phyloP scores from a whole-genome alignment of 352 stramenopile genomes.

The Phytophthora megakarya region DNA sequence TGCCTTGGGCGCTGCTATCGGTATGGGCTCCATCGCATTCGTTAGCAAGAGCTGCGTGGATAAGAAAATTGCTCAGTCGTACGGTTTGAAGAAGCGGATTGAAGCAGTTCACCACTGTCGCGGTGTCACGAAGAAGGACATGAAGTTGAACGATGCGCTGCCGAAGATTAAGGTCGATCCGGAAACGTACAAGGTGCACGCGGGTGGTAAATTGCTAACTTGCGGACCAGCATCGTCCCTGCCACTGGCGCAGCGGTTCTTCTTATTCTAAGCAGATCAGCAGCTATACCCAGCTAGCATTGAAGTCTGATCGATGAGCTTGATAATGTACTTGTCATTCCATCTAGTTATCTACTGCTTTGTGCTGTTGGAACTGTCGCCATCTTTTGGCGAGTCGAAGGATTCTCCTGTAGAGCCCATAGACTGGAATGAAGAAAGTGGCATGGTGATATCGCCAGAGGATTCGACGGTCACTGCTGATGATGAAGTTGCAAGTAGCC shows the following conservation, averaged over 20 bases:
- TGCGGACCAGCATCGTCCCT: conserved; percentile 86
- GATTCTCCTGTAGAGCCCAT: conserved; percentile 29
- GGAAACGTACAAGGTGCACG: conserved; percentile 96
- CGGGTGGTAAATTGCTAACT: conserved; percentile 88
- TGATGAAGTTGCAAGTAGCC: conserved; percentile 32
- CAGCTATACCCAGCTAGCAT: no score
- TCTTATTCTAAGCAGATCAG: conserved; percentile 92
- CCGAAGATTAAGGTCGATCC: conserved; percentile 95
- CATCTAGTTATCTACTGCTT: conserved; percentile 29
- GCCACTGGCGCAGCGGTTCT: conserved; percentile 93
- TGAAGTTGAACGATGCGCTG: conserved; percentile 96
- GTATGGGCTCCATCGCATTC: conserved; percentile 86
- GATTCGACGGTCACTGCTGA: conserved; percentile 32
- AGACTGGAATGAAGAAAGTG: conserved; percentile 32
- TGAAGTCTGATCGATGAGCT: conserved; percentile 12
- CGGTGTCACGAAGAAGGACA: conserved; percentile 93
- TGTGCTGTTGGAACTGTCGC: conserved; percentile 22
- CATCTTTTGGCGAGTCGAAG: conserved; percentile 32
- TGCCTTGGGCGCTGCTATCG: conserved; percentile 63
- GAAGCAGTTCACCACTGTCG: conserved; percentile 85
- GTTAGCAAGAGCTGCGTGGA: conserved; percentile 87
- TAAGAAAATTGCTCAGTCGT: conserved; percentile 64
- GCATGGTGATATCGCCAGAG: conserved; percentile 30
- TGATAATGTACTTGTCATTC: conserved; percentile 30
- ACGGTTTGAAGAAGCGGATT: conserved; percentile 89